A percentile compares a stretch with the other conserved stretches of the same genome.
Conservation (phyloP, 352 stramenopile genomes). For the Globisporangium viniferum region DNA sequence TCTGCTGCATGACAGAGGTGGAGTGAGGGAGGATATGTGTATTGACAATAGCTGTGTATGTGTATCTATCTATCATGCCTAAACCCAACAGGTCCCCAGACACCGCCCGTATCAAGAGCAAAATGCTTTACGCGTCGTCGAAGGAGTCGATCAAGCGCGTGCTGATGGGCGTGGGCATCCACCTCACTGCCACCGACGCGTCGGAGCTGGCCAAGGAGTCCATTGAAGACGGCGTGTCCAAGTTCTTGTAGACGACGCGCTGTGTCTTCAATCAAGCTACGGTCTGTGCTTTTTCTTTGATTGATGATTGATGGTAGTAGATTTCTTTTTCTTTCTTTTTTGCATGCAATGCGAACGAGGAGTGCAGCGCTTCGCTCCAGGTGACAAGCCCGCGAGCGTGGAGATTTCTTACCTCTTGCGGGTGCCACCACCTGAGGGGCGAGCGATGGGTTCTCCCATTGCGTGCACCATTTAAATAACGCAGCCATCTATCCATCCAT, state of each 20-base stretch:
- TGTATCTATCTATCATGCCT: background rate
- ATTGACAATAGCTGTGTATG: background rate
- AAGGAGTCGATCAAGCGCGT: constrained; percentile 95
- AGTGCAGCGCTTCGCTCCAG: constrained; percentile 1
- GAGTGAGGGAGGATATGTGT: background rate
- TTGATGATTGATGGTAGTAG: constrained; percentile 19
- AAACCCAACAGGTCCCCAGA: constrained; percentile 80
- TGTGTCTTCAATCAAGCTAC: background rate
- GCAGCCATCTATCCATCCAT: constrained; percentile 8
- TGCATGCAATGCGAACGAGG: constrained; percentile 7
- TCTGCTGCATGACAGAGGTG: background rate
- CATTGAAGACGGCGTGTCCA: constrained; percentile 79
- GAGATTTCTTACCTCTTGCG: background rate
- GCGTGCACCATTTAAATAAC: constrained; percentile 6
- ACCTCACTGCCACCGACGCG: constrained; percentile 93
- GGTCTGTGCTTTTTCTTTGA: background rate
- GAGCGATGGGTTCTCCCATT: background rate
- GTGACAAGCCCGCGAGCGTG: background rate
- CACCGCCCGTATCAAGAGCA: constrained; percentile 89
- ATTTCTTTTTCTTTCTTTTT: constrained; percentile 12
- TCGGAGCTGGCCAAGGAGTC: constrained; percentile 82
- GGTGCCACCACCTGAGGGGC: too few relatives aligned
- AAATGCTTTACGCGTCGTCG: constrained; percentile 95
- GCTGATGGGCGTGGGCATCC: constrained; percentile 93
- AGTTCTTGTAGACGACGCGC: constrained; percentile 77